A percentile compares a stretch with the other conserved stretches of the same genome.
Conservation (phyloP, 441 rosid species). For the Biscutella laevigata region DNA sequence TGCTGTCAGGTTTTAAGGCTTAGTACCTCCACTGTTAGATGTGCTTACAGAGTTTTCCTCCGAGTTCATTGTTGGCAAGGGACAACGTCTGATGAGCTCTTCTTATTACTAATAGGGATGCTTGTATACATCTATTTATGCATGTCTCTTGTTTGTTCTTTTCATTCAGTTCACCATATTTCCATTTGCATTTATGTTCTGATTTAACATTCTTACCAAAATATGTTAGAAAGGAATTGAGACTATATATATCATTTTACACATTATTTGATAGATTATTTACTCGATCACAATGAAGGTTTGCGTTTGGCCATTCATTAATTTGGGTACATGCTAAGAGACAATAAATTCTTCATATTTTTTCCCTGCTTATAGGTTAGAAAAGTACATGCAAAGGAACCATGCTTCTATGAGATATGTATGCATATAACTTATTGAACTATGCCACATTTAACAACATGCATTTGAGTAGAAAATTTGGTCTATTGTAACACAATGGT, state of each 20-base stretch:
- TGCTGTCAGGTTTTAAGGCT: conserved; percentile 24
- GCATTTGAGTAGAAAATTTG: neutral
- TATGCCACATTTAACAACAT: neutral
- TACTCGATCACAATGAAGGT: neutral
- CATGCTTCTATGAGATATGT: neutral
- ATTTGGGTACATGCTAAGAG: neutral
- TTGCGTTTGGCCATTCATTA: neutral
- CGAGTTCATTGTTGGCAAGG: conserved; percentile 25
- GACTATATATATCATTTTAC: neutral
- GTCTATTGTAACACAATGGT: neutral
- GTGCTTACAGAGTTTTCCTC: conserved; percentile 39
- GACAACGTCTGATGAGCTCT: conserved; percentile 25
- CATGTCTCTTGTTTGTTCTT: too few relatives aligned
- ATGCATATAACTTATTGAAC: neutral
- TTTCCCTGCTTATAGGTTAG: neutral
- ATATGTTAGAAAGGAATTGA: neutral
- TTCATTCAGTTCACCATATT: neutral
- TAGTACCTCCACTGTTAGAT: conserved; percentile 55
- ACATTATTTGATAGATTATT: neutral
- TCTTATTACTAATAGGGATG: too few relatives aligned
- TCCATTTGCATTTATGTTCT: neutral
- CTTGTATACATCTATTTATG: neutral
- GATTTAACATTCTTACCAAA: neutral
- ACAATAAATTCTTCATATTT: neutral
- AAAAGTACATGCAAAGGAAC: neutral